Evolutionary conservation across 2,329 filamentous ascomycete genomes (phyloP), one percentile per base, ranked within the genome.

Genomic region (Elsinoe necatrix): DNA sequence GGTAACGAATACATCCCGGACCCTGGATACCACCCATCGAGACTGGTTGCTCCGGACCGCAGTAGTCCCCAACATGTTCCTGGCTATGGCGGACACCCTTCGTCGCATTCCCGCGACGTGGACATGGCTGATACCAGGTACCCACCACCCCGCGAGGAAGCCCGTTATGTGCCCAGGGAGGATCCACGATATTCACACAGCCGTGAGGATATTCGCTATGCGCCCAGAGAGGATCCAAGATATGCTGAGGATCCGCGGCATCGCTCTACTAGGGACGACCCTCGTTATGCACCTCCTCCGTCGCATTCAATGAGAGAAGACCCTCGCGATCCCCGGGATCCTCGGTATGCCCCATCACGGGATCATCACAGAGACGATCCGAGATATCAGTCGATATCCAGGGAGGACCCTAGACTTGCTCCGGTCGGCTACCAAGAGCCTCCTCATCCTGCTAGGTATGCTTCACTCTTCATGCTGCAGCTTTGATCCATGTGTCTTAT

Each of bases 1-100:
- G 67, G 67, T 58, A 63, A 68, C 55, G 65, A 65, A 57, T 68
- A 63, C 59, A 64, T 67, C 23, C 66, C 67, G n/a, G 62, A 56
- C 11, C 42, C 54, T 18, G 54, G 41, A 9, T 56, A 56, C 20
- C 52, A 55, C 25, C 27, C 52, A 12, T 55, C 52, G 11, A 45
- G 54, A 27, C 42, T 47, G 54, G 54, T 37, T 9, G 42, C 54
- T 25, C 23, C 42, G 12, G 37, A 37, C 42, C 54, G 29, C 21
- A 31, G 34, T 8, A 50, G 47, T 41, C 42, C 42, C 5, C 34
- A 52, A 50, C 42, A 57, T 16, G 23, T 52, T 7, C 37, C 37
- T 35, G 42, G 51, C 18, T 55, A 50, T 37, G 48, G 34, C 25
- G 51, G 31, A 56, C 57, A 50, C 27, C 52, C 42, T 12, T 14